Evolutionary conservation across 495 filamentous ascomycete species (phyloP), one percentile per base, ranked within the genome.

Genomic region (Xylaria sp.): DNA sequence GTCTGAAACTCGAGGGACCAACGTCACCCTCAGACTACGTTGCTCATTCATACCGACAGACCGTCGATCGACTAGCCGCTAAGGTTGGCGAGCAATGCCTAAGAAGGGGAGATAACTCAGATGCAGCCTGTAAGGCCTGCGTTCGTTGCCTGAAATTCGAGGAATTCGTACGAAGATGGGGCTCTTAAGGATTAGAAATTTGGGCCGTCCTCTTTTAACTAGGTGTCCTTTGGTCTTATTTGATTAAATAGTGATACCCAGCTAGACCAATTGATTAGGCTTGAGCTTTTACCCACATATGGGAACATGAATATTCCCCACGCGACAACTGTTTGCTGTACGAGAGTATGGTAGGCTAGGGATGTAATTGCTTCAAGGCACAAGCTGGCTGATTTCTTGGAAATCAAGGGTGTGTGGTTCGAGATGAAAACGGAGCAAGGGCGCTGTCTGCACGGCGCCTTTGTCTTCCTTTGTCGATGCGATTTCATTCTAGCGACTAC

Each of bases 81-180:
- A 75, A 72, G 64, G 59, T 26, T 5, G 40, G 63, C 46, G 69
- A 71, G 37, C 41, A 21, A n/a, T 48, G 24, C 15, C 40, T 59
- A 26, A 44, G 46, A 50, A 24, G 24, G 0, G 55, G 57, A 6
- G 59, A 50, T 1, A 57, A 40, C 19, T 0, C 43, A 17, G 63
- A 43, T 4, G 0, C 29, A 17, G 26, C 35, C 37, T 59, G 48
- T 33, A 29, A 17, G 50, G 21, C 12, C 21, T 59, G 48, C 48
- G 41, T 73, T 17, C 72, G 75, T 19, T 74, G 76, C 55, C 41
- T 63, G 35, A 75, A 76, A 48, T 62, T 76, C 26, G 57, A 62
- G 24, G 71, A 65, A 21, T 61, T 78, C 19, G 40, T 76, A 33
- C 63, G 40, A 14, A 73, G 68, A 59, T 78, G 76, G 76, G 74